Conservation (phyloP, 2,329 filamentous ascomycete species). For the Thermoascus crustaceus region DNA sequence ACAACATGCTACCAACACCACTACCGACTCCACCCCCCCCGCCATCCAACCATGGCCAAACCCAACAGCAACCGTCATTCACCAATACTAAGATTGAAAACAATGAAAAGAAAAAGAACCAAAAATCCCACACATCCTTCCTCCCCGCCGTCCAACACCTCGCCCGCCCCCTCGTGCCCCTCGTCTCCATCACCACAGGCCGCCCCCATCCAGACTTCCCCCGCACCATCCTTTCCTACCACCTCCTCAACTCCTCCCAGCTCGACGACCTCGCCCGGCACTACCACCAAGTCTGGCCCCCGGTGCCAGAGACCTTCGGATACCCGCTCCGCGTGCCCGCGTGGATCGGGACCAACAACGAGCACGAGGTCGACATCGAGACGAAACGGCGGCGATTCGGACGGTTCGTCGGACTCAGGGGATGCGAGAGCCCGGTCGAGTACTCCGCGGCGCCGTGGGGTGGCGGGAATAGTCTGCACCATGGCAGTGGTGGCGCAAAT, state of each 20-base stretch:
- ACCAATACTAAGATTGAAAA: background rate
- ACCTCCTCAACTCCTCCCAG: conserved; percentile 33
- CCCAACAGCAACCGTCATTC: too few species aligned
- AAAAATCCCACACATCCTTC: conserved; percentile 8
- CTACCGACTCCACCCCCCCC: background rate
- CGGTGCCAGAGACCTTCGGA: conserved; percentile 19
- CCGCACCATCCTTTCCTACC: conserved; percentile 27
- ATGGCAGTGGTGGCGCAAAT: background rate
- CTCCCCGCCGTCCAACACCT: conserved; percentile 20
- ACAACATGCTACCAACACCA: too few species aligned
- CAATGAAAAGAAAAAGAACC: background rate
- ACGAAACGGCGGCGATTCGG: conserved; percentile 36
- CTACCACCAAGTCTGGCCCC: conserved; percentile 36
- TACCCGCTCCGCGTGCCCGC: conserved; percentile 28
- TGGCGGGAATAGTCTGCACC: conserved; percentile 6
- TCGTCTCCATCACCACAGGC: conserved; percentile 31
- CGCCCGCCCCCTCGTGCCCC: conserved; percentile 22
- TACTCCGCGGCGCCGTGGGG: conserved; percentile 4
- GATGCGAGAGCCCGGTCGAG: conserved; percentile 27
- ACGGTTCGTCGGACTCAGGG: conserved; percentile 35
- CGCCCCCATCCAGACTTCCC: conserved; percentile 33
- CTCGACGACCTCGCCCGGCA: conserved; percentile 34
- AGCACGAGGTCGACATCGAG: conserved; percentile 20
- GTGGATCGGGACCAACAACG: conserved; percentile 20
- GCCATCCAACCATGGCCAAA: too few species aligned